Percentiles rank a stretch among this genome's conserved stretches.
phyloP scores from a whole-genome alignment of 805 yeast species.

The Tetrapisispora nanseiensis region DNA sequence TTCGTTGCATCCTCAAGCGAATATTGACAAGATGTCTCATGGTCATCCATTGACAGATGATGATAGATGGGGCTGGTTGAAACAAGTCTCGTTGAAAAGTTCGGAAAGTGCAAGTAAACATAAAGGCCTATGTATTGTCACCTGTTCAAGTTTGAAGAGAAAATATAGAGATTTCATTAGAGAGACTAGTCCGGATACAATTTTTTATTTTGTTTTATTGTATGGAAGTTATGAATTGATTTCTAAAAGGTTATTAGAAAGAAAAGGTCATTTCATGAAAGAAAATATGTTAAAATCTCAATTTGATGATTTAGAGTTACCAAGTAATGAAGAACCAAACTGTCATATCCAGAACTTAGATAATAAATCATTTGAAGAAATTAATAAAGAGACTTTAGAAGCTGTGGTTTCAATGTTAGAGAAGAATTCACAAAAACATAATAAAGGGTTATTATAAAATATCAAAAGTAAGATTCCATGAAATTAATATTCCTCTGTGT shows the following conservation, averaged over 20 bases:
- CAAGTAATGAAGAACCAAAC: conserved; percentile 34
- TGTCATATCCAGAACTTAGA: conserved; percentile 27
- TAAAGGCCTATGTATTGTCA: conserved; percentile 39
- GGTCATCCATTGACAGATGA: conserved; percentile 81
- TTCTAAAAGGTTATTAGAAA: conserved; percentile 45
- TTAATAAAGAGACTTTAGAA: conserved; percentile 7
- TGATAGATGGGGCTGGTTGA: conserved; percentile 89
- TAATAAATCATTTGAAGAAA: conserved; percentile 15
- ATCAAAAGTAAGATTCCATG: too few relatives aligned
- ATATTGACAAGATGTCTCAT: conserved; percentile 71
- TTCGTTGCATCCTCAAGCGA: conserved; percentile 56
- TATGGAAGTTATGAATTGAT: conserved; percentile 56
- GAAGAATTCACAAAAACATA: not conserved
- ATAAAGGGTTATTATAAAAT: too few relatives aligned
- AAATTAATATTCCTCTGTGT: too few relatives aligned
- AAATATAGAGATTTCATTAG: conserved; percentile 58
- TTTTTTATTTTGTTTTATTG: conserved; percentile 55
- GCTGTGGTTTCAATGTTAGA: not conserved
- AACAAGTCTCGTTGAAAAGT: conserved; percentile 36
- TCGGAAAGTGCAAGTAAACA: conserved; percentile 31
- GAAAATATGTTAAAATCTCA: conserved; percentile 75
- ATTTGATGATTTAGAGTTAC: conserved; percentile 64
- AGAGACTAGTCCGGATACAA: conserved; percentile 24
- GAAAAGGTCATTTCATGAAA: conserved; percentile 82
- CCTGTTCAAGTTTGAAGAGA: conserved; percentile 80